Evolutionary conservation across 2,329 filamentous ascomycete genomes (phyloP).

Genomic region (Stromatinia cepivora): DNA sequence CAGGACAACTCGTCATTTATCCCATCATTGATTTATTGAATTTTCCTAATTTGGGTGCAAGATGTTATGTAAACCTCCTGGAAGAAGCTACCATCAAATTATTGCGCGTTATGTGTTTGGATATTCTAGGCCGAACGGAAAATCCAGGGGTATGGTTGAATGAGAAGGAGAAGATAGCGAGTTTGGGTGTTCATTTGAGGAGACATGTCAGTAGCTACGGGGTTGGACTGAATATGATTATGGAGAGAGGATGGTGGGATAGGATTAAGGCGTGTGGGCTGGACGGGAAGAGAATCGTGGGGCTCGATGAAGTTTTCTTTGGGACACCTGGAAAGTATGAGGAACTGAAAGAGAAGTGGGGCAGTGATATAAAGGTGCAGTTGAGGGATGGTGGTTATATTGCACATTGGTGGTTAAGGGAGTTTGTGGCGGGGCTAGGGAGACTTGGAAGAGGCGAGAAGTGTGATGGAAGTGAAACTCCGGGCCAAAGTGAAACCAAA

Average conservation of each 20-base stretch:
- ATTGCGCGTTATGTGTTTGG: neutral
- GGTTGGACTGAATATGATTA: conserved; percentile 74
- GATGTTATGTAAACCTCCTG: conserved; percentile 5
- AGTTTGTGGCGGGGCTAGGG: neutral
- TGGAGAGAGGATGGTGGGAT: conserved; percentile 62
- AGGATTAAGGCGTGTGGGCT: conserved; percentile 91
- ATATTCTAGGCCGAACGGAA: conserved; percentile 48
- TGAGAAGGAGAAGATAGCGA: conserved; percentile 71
- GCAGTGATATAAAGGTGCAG: no score
- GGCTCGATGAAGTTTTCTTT: conserved; percentile 47
- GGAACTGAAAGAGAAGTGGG: no score
- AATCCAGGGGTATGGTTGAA: conserved; percentile 51
- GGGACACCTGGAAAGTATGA: neutral
- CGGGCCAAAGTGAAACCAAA: neutral
- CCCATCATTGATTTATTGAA: conserved; percentile 69
- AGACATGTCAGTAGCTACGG: conserved; percentile 83
- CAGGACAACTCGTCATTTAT: conserved; percentile 90
- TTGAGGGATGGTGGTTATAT: neutral
- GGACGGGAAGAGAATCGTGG: conserved; percentile 77
- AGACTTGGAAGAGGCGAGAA: conserved; percentile 5
- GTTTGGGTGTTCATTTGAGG: conserved; percentile 86
- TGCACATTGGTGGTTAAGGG: neutral
- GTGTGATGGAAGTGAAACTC: neutral
- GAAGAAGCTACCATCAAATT: conserved; percentile 11
- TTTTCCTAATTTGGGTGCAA: neutral